These are phyloP conservation scores for Boechera stricta DNA, from an alignment of 345 rosid genomes.

Conservation along the genomic window DNA sequence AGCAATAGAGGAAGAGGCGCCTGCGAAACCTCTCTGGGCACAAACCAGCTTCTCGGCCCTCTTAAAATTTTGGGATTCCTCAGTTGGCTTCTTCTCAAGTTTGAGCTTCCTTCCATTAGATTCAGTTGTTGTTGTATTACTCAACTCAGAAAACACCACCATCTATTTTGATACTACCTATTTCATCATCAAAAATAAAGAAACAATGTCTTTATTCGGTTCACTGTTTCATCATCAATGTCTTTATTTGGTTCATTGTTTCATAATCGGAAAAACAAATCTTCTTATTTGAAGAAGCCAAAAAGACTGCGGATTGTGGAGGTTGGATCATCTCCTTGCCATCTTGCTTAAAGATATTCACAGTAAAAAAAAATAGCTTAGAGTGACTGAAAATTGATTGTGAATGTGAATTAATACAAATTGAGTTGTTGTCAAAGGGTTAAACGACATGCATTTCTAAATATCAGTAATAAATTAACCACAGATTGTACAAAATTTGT, in stretches of 20 bases:
- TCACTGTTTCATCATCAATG: conserved; percentile 5
- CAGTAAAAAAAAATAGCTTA: too few relatives aligned
- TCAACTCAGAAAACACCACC: not conserved
- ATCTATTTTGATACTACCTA: not conserved
- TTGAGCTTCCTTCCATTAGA: not conserved
- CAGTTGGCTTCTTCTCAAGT: not conserved
- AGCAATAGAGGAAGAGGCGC: not conserved
- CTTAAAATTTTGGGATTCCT: not conserved
- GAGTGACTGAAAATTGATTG: too few relatives aligned
- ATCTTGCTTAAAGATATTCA: not conserved
- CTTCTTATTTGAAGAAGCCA: conserved; percentile 10
- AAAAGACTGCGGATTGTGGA: not conserved
- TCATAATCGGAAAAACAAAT: not conserved
- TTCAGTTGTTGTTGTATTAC: not conserved
- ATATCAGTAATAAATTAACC: too few relatives aligned
- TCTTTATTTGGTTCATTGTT: too few relatives aligned
- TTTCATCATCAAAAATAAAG: not conserved
- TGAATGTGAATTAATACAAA: too few relatives aligned
- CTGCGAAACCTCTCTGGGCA: not conserved
- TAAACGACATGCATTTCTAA: too few relatives aligned
- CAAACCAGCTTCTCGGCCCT: not conserved
- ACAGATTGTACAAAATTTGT: too few relatives aligned
- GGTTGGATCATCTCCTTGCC: conserved; percentile 5
- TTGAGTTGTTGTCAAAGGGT: too few relatives aligned
- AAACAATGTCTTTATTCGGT: not conserved